phyloP scores from a whole-genome alignment of 176 grass and related monocot genomes.

The Raddia distichophylla region DNA sequence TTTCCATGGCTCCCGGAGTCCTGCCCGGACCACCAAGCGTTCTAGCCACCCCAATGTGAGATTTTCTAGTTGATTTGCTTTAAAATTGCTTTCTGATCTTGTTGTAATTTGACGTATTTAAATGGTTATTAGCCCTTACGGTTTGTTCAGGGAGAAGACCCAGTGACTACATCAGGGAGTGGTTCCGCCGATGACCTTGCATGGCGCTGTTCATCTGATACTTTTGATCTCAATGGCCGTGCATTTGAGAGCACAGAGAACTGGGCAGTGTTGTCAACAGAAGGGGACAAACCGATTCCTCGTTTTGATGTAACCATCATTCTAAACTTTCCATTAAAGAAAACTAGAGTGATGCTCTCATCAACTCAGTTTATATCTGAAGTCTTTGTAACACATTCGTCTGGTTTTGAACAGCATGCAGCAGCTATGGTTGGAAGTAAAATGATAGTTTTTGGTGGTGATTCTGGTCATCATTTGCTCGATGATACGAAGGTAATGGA shows the following conservation, averaged over 20 bases:
- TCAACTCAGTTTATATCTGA: conserved; percentile 25
- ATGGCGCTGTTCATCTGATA: conserved; percentile 65
- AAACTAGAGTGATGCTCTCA: neutral
- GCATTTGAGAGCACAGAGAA: conserved; percentile 77
- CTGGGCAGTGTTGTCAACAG: conserved; percentile 73
- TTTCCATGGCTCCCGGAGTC: conserved; percentile 77
- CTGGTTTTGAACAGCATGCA: conserved; percentile 70
- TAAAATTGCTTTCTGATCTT: conserved; percentile 6
- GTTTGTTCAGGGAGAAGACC: conserved; percentile 74
- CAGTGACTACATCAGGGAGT: conserved; percentile 67
- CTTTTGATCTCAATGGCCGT: conserved; percentile 59
- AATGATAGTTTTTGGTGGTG: conserved; percentile 92
- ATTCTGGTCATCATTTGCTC: conserved; percentile 69
- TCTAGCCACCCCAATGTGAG: conserved; percentile 63
- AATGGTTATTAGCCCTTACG: conserved; percentile 34
- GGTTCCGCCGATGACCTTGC: conserved; percentile 61
- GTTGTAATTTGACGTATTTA: conserved; percentile 2
- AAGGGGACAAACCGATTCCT: conserved; percentile 71
- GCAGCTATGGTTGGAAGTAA: conserved; percentile 92
- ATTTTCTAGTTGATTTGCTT: conserved; percentile 39
- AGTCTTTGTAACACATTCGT: conserved; percentile 33
- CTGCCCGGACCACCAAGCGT: conserved; percentile 57
- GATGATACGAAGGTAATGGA: conserved; percentile 85
- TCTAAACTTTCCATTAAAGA: neutral
- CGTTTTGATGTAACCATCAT: conserved; percentile 77